Conservation (phyloP, 202 grass and related monocot genomes). For the Carex arenaria region DNA sequence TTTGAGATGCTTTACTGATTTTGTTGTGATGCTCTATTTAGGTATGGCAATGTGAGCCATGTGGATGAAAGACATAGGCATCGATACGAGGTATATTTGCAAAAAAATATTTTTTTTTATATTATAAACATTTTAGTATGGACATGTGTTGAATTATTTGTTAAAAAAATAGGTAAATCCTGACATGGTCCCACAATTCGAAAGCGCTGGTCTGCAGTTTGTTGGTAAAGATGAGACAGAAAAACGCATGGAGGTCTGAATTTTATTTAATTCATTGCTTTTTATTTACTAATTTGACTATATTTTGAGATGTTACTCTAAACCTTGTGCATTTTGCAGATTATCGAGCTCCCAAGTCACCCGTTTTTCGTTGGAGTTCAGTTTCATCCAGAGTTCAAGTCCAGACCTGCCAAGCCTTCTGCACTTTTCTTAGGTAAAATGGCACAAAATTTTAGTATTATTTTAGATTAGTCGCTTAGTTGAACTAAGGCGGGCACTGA, state of each 20-base stretch:
- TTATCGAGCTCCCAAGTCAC: slow-evolving; percentile 80
- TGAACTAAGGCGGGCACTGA: background rate
- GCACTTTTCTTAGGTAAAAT: slow-evolving; percentile 87
- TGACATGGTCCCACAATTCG: slow-evolving; percentile 79
- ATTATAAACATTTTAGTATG: slow-evolving; percentile 10
- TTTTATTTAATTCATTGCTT: background rate
- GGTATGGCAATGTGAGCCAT: slow-evolving; percentile 67
- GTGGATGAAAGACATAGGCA: slow-evolving; percentile 95
- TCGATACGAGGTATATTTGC: slow-evolving; percentile 70
- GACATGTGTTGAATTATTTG: background rate
- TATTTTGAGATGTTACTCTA: slow-evolving; percentile 9
- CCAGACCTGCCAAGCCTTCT: slow-evolving; percentile 85
- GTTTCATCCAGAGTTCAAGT: slow-evolving; percentile 98
- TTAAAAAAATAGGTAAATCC: slow-evolving; percentile 78
- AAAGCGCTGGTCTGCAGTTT: slow-evolving; percentile 87
- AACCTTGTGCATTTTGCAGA: slow-evolving; percentile 39
- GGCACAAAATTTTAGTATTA: background rate
- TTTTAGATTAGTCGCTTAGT: too few relatives aligned
- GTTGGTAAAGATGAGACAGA: slow-evolving; percentile 87
- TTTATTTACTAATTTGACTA: background rate
- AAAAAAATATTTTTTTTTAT: background rate
- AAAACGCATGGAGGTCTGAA: slow-evolving; percentile 83
- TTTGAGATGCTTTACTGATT: background rate
- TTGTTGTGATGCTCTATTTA: slow-evolving; percentile 27
- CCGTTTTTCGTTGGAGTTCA: slow-evolving; percentile 80